phyloP scores from a whole-genome alignment of 2,329 filamentous ascomycete species.

The Paracamarosporium sp. region DNA sequence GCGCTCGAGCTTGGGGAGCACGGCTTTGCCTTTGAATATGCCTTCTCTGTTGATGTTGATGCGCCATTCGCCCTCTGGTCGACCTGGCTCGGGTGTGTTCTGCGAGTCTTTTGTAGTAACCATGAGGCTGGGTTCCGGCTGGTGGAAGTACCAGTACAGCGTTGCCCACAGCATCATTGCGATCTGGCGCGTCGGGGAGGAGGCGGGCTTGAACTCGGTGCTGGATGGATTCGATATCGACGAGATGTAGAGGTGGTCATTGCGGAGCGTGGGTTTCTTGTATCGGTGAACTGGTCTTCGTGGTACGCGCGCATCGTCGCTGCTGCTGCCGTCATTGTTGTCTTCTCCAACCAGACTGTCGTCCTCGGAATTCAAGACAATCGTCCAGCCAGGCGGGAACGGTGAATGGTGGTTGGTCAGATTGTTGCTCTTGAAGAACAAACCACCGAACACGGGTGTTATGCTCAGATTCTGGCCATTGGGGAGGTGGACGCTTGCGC shows the following conservation, averaged over 20 bases:
- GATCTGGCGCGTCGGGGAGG: constrained; percentile 84
- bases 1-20: constrained; percentile 88
- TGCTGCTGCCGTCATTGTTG: constrained; percentile 34
- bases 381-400: constrained; percentile 88
- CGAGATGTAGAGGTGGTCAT: constrained; percentile 88
- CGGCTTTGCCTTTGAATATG: constrained; percentile 81
- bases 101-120: constrained; percentile 69
- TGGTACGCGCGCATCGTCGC: constrained; percentile 17
- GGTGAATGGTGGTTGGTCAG: constrained; percentile 69
- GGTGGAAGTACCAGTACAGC: constrained; percentile 97
- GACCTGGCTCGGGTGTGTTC: constrained; percentile 69
- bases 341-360: constrained; percentile 44
- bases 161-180: constrained; percentile 97
- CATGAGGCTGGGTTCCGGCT: constrained; percentile 72
- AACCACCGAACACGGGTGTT: constrained; percentile 86
- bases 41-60: constrained; percentile 86
- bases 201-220: constrained; percentile 78
- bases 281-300: constrained; percentile 66
- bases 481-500: constrained; percentile 71
- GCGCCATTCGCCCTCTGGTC: constrained; percentile 84
- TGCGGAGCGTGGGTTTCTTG: constrained; percentile 74
- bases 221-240: constrained; percentile 85
- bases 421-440: constrained; percentile 86
- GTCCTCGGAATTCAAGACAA: constrained; percentile 78
- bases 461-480: constrained; percentile 87